Base-by-base conservation (phyloP, 305 asterid genomes). In the Caryopteris hybrid region DNA sequence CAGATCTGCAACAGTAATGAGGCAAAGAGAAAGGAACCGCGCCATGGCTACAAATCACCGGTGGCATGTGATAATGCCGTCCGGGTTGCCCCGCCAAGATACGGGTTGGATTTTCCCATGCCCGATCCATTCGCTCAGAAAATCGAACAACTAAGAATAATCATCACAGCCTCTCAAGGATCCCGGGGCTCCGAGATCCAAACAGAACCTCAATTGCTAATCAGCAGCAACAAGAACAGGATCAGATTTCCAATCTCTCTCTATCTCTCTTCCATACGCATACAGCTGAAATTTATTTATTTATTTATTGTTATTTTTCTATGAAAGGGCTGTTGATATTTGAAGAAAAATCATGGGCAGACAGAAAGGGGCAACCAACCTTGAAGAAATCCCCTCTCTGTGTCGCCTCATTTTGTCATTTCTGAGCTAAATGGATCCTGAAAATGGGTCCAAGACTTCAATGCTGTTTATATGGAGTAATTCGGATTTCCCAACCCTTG, bases 301-400 rank as follows among this genome's bases (percentile, higher is more conserved):
- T 25, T 25, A 1, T 4, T 25, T 25, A 1, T 25, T 25, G 2
- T 4, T 25, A 1, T 25, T 25, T 25, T 25, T 25, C 4, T 25
- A 2, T 25, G 5, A 4, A 65, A 66, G 77, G 77, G 73, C 50
- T 50, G 77, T 73, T 71, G 51, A 14, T 8, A 22, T 48, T 10
- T 10, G 11, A 1, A 1, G 59, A 31, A 58, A 68, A 52, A n/a
- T 79, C 81, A 79, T 60, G 8, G 77, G 79, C 76, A 6, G n/a
- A 23, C 73, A 59, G 80, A 63, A 73, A 79, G 78, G 62, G 78
- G 81, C 65, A 77, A 81, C 85, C 78, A 53, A 83, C 81, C 85
- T 75, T 46, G 16, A 50, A 73, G 54, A 71, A 73, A 47, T 65
- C 76, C 80, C 50, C 10, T 25, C 43, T 54, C 76, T 57, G 76